Conservation (phyloP, 2,329 filamentous ascomycete genomes). For the Pyrenophora teres region DNA sequence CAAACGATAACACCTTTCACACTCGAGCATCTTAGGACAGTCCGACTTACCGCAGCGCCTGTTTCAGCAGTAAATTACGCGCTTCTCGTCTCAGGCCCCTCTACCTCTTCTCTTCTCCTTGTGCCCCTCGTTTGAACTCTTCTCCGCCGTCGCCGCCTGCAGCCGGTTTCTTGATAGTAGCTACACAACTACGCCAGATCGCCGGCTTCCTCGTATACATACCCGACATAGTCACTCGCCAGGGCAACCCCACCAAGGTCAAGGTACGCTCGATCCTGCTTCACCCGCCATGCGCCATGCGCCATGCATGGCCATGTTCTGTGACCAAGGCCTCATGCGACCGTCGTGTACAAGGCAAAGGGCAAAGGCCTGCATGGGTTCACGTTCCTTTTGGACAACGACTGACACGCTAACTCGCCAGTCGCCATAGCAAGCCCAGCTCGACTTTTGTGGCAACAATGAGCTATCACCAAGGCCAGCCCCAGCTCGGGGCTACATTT, state of each 20-base stretch:
- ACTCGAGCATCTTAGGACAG: slow-evolving; percentile 15
- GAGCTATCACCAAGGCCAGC: slow-evolving; percentile 45
- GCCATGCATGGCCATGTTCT: slow-evolving; percentile 26
- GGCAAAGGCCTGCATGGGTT: slow-evolving; percentile 12
- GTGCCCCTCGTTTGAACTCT: slow-evolving; percentile 18
- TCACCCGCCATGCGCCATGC: slow-evolving; percentile 29
- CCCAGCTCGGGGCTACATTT: slow-evolving; percentile 62
- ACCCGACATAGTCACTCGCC: slow-evolving; percentile 13
- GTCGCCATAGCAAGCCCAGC: slow-evolving; percentile 12
- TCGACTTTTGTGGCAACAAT: slow-evolving; percentile 29
- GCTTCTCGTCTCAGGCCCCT: slow-evolving; percentile 18
- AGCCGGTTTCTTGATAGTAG: neutral
- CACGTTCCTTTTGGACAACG: slow-evolving; percentile 27
- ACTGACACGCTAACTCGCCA: slow-evolving; percentile 36
- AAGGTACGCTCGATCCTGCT: slow-evolving; percentile 27
- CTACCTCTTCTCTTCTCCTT: slow-evolving; percentile 9
- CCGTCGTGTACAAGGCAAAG: slow-evolving; percentile 19
- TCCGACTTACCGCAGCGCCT: slow-evolving; percentile 21
- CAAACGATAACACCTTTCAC: slow-evolving; percentile 20
- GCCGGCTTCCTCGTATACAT: slow-evolving; percentile 15
- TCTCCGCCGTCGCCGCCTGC: slow-evolving; percentile 12
- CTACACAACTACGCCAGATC: slow-evolving; percentile 6
- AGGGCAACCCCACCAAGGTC: slow-evolving; percentile 34
- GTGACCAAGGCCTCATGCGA: slow-evolving; percentile 20
- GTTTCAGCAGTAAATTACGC: slow-evolving; percentile 32